Evolutionary conservation across 2,329 filamentous ascomycete species (phyloP), one percentile per base, ranked within the genome.

Genomic region (Emergomyces africanus): DNA sequence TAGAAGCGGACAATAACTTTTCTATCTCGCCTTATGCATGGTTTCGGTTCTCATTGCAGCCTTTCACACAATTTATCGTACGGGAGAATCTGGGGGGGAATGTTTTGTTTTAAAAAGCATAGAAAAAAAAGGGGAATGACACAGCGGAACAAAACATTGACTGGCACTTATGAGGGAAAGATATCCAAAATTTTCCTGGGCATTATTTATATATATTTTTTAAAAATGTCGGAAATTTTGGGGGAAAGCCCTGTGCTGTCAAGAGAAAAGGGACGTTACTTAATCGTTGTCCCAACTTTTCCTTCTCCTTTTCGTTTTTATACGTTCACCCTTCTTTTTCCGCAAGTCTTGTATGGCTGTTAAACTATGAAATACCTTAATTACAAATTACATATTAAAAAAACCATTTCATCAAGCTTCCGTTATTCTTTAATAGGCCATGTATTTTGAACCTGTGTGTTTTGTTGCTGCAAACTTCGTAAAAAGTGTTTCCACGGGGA

Each of bases 161-260:
- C 57, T 55, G 80, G 86, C 85, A 87, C 90, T 96, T 81, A 96
- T 88, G 91, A 96, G 90, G 92, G 92, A 97, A 97, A 97, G 92
- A 97, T 90, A 96, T 87, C 90, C 72, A 72, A n/a, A 72, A 72
- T 73, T 39, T 39, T 54, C 30, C 18, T 35, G 5, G 3, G 69
- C 68, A 65, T 73, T 66, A 70, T 66, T 69, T 62, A 30, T 30
- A 62, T n/a, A 30, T 30, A 30, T 30, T 66, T 66, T 63, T 74
- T 72, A 20, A 18, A n/a, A 44, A 37, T 20, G 20, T 65, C 65
- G 66, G 66, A 62, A 64, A 68, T 70, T 73, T 73, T 77, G 86
- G 90, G 91, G 90, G 92, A 97, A 96, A 90, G 92, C 92, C 92
- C 90, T 96, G 91, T 94, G 84, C 81, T 84, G 80, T 83, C 81